Evolutionary conservation across 78 protist species (phyloP), one percentile per base, ranked within the genome.

Genomic region (Monocercomonoides exilis): DNA sequence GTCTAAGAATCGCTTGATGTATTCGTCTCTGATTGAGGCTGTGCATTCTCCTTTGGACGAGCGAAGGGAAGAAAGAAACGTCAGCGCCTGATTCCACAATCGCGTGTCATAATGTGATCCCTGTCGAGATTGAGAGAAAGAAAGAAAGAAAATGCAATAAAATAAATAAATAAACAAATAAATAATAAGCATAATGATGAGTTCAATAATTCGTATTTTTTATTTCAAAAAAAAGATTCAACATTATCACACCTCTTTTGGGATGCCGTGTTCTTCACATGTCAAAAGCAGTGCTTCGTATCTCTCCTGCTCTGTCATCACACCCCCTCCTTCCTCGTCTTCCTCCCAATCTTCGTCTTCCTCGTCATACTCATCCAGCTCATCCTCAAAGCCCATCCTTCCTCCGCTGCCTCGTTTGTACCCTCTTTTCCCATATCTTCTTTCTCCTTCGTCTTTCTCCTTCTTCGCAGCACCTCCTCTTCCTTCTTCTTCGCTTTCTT

Each of bases 31-130:
- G 43, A 79, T 6, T 32, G 82, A 33, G 42, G 4, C 82, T 38
- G 6, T 21, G 82, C 82, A 79, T 6, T 79, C 45, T 29, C 36
- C 36, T 29, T 32, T 33, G 11, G 82, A 5, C 42, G 82, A 4
- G 6, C 82, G 82, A 6, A 79, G 82, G 82, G 82, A 79, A 41
- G 82, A 33, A 41, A 79, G 21, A 41, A 38, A 79, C 5, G 82
- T 79, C 82, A 79, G 82, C 43, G 82, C 82, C 4, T 33, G 11
- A 4, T 21, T 41, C 82, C 82, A 79, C 43, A 79, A 21, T 5
- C 11, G 82, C 42, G 82, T 4, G 82, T 79, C 82, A 79, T 21
- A 6, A 33, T 5, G 42, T 79, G 6, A 38, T 33, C 42, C 21
- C 82, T 79, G 82, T 4, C n/a, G 21, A 79, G 43, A 79, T 11